Conservation (phyloP, 345 rosid species). For the Kernera saxatilis region DNA sequence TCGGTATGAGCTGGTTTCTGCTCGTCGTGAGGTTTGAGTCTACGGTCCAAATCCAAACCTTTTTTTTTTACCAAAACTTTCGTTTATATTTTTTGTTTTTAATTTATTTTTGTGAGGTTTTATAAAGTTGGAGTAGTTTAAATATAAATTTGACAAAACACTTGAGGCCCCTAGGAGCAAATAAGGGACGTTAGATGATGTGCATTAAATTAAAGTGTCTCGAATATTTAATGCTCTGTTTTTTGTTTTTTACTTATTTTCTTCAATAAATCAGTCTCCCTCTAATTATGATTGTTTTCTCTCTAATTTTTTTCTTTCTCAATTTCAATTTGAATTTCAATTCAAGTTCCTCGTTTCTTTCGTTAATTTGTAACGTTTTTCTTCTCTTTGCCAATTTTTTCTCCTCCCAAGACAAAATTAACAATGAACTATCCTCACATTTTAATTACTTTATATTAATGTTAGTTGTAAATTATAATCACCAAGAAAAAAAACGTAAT, state of each 20-base stretch:
- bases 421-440: neutral
- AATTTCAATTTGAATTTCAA: too few species aligned
- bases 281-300: neutral
- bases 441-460: too few species aligned
- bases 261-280: neutral
- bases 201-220: slow-evolving; percentile 5
- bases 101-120: too few species aligned
- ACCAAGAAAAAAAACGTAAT: neutral
- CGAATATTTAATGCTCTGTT: neutral
- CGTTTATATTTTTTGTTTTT: too few species aligned
- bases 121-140: too few species aligned
- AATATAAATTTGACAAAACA: too few species aligned
- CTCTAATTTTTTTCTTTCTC: neutral
- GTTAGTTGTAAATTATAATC: neutral
- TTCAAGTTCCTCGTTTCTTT: too few species aligned
- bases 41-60: too few species aligned
- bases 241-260: neutral
- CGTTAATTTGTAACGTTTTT: neutral
- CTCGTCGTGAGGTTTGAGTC: too few species aligned
- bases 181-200: neutral
- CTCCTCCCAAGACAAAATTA: neutral
- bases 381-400: neutral
- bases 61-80: too few species aligned
- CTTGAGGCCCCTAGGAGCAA: slow-evolving; percentile 1
- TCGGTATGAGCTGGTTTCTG: too few species aligned